phyloP scores from a whole-genome alignment of 441 rosid genomes.

The Gossypium schwendimanii region DNA sequence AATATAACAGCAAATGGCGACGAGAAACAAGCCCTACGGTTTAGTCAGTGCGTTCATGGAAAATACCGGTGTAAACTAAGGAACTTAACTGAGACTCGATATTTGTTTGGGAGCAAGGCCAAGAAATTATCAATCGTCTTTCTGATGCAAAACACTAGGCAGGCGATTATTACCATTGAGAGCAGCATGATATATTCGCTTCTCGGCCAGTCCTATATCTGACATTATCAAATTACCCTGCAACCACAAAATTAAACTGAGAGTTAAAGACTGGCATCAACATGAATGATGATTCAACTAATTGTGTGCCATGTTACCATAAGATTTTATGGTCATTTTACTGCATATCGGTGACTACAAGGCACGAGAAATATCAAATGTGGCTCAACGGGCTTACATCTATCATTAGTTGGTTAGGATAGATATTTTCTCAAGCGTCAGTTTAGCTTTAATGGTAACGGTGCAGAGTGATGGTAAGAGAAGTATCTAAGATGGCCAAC shows the following conservation, averaged over 20 bases:
- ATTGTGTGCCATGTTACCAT: not conserved
- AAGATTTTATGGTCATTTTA: not conserved
- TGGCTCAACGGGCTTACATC: not conserved
- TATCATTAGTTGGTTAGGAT: not conserved
- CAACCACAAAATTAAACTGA: slow-evolving; percentile 22
- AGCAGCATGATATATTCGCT: slow-evolving; percentile 91
- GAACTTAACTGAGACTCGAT: slow-evolving; percentile 32
- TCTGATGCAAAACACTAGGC: slow-evolving; percentile 95
- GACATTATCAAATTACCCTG: slow-evolving; percentile 78
- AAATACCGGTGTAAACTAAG: slow-evolving; percentile 27
- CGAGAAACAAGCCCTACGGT: slow-evolving; percentile 13
- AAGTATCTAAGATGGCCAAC: not conserved
- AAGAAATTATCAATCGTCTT: slow-evolving; percentile 84
- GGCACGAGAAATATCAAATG: not conserved
- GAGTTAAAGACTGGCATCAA: not conserved
- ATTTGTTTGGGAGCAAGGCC: slow-evolving; percentile 45
- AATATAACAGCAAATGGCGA: slow-evolving; percentile 17
- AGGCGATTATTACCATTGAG: slow-evolving; percentile 98
- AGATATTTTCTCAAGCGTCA: not conserved
- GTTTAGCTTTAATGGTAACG: not conserved
- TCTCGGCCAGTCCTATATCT: slow-evolving; percentile 90
- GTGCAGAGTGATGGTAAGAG: not conserved
- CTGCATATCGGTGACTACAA: not conserved
- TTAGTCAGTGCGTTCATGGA: slow-evolving; percentile 24
- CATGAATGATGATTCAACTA: not conserved